Evolutionary conservation across 345 rosid species (phyloP).

Genomic region (Barbarea vulgaris): DNA sequence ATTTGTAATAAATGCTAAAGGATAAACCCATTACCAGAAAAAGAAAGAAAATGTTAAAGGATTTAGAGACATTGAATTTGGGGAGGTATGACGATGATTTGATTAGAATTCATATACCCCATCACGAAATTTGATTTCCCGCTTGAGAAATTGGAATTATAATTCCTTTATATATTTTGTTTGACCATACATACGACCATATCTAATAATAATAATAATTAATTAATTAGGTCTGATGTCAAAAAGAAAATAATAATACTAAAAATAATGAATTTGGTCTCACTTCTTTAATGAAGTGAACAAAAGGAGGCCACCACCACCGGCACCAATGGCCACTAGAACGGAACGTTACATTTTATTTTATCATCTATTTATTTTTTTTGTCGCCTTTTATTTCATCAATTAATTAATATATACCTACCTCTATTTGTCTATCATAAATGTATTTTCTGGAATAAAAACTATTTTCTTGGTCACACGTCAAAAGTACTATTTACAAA

Average conservation of each 20-base stretch:
- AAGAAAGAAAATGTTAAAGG: neutral
- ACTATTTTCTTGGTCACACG: neutral
- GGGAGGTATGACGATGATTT: conserved; percentile 12
- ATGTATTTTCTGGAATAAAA: neutral
- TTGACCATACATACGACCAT: conserved; percentile 11
- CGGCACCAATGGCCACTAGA: conserved; percentile 31
- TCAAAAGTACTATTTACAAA: neutral
- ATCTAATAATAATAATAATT: neutral
- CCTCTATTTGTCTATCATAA: neutral
- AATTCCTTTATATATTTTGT: neutral
- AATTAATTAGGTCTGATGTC: conserved; percentile 6
- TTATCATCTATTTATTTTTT: neutral
- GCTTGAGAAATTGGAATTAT: conserved; percentile 30
- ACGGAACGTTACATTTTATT: conserved; percentile 27
- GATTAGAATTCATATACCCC: neutral
- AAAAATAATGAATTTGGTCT: conserved; percentile 6
- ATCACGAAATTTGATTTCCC: conserved; percentile 30
- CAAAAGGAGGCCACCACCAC: conserved; percentile 34
- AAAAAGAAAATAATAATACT: conserved; percentile 6
- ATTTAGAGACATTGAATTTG: conserved; percentile 29
- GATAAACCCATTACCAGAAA: conserved; percentile 9
- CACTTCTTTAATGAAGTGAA: conserved; percentile 26
- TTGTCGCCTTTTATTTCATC: neutral
- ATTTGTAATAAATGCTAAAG: conserved; percentile 9
- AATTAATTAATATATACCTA: neutral